Evolutionary conservation across 1,284 basidiomycete genomes (phyloP).

Genomic region (Nidula niveotomentosa): DNA sequence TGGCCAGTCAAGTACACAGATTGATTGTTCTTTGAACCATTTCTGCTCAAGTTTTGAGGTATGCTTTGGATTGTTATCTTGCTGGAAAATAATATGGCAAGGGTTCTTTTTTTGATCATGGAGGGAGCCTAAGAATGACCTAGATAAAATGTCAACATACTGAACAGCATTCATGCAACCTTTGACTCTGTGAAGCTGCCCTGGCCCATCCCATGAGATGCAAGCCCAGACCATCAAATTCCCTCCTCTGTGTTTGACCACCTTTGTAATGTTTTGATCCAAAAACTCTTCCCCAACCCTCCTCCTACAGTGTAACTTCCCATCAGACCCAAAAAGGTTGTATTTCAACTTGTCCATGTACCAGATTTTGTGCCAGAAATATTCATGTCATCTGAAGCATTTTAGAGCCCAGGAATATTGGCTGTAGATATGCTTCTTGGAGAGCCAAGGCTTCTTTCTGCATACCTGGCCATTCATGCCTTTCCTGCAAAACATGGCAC

Average conservation of each 20-base stretch:
- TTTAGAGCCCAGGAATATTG: background rate
- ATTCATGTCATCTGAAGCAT: background rate
- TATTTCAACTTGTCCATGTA: slow-evolving; percentile 6
- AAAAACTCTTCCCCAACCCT: slow-evolving; percentile 12
- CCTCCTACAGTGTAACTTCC: slow-evolving; percentile 16
- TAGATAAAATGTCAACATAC: too few species aligned
- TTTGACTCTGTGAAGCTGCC: slow-evolving; percentile 19
- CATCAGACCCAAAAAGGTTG: slow-evolving; percentile 22
- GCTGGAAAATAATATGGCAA: slow-evolving; percentile 5
- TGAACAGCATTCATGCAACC: slow-evolving; percentile 26
- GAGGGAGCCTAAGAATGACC: slow-evolving; percentile 24
- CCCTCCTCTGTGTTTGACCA: too few species aligned
- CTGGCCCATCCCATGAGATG: slow-evolving; percentile 19
- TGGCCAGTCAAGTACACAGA: slow-evolving; percentile 30
- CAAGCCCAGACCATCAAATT: slow-evolving; percentile 28
- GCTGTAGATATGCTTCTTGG: background rate
- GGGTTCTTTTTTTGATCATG: slow-evolving; percentile 12
- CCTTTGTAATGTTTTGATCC: too few species aligned
- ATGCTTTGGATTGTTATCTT: slow-evolving; percentile 9
- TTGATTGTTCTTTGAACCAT: slow-evolving; percentile 23
- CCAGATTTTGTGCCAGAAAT: slow-evolving; percentile 2
- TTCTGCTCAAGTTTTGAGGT: background rate
- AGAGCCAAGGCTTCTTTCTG: slow-evolving; percentile 2
- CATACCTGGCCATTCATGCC: background rate
- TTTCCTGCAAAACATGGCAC: background rate